Conservation (phyloP, 2,329 filamentous ascomycete genomes). For the Ophiostoma sp. region DNA sequence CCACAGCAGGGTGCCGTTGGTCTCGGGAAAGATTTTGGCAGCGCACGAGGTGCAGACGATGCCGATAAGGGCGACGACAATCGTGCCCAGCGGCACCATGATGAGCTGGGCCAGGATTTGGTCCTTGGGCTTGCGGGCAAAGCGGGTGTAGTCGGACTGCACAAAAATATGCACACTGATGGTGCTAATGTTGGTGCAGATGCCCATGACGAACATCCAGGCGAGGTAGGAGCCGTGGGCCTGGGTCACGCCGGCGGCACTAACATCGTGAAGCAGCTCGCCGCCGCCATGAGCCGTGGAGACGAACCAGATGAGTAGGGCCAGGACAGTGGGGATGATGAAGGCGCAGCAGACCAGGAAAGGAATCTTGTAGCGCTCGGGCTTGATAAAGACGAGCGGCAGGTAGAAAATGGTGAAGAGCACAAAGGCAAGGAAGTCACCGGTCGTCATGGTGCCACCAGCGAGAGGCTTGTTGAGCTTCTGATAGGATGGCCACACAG, state of each 20-base stretch:
- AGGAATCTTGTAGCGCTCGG: conserved; percentile 41
- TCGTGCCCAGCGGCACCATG: conserved; percentile 42
- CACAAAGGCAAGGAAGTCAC: conserved; percentile 36
- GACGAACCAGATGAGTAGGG: conserved; percentile 41
- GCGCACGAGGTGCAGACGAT: conserved; percentile 36
- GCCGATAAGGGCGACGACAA: conserved; percentile 43
- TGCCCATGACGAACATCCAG: conserved; percentile 42
- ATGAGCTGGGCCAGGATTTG: conserved; percentile 46
- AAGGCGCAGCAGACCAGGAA: conserved; percentile 37
- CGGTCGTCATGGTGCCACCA: conserved; percentile 32
- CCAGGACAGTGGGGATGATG: conserved; percentile 36
- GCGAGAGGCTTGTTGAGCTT: conserved; percentile 33
- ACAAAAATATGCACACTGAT: conserved; percentile 48
- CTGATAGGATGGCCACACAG: conserved; percentile 35
- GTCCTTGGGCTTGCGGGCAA: conserved; percentile 41
- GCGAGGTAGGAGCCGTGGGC: conserved; percentile 33
- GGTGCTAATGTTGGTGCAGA: conserved; percentile 45
- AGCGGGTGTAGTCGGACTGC: conserved; percentile 48
- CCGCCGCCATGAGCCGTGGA: conserved; percentile 38
- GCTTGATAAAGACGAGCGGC: conserved; percentile 47
- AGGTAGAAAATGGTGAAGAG: conserved; percentile 36
- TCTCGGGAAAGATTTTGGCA: conserved; percentile 33
- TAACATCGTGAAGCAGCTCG: conserved; percentile 31
- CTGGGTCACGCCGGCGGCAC: conserved; percentile 16
- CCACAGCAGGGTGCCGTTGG: conserved; percentile 43